Percentiles rank a stretch among this genome's conserved stretches.
Evolutionary conservation across 371 early-diverging fungal genomes (phyloP).

Genomic region (Syncephalastrum racemosum): DNA sequence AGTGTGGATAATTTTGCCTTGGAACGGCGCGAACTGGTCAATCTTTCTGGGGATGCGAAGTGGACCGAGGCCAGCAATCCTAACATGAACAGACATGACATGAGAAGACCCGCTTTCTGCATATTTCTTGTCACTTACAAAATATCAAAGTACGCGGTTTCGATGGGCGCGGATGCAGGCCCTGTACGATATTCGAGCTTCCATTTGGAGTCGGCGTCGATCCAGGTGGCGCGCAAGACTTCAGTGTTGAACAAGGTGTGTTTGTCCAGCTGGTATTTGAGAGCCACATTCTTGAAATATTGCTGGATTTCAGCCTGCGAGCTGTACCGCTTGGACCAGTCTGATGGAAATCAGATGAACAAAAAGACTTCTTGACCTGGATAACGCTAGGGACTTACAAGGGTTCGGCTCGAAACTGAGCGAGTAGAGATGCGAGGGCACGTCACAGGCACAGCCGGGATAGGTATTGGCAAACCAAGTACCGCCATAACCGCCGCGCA

Average conservation of each 20-base stretch:
- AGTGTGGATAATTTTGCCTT: conserved; percentile 48
- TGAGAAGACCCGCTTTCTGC: no score
- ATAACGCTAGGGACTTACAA: no score
- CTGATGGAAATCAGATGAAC: no score
- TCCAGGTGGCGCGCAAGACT: conserved; percentile 43
- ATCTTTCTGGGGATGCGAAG: conserved; percentile 52
- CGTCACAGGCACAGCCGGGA: conserved; percentile 63
- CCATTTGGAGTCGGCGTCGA: conserved; percentile 45
- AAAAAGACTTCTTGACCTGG: no score
- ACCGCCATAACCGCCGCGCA: conserved; percentile 52
- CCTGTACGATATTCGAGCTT: conserved; percentile 23
- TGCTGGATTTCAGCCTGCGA: conserved; percentile 45
- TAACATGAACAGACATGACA: no score
- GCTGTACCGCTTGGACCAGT: conserved; percentile 48
- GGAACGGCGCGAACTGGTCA: conserved; percentile 42
- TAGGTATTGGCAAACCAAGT: conserved; percentile 62
- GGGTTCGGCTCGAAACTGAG: conserved; percentile 48
- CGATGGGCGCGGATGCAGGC: conserved; percentile 8
- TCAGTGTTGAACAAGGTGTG: conserved; percentile 47
- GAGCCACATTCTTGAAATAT: conserved; percentile 47
- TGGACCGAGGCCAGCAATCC: conserved; percentile 20
- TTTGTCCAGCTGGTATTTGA: conserved; percentile 45
- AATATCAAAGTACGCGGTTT: conserved; percentile 26
- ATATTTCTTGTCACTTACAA: conserved; percentile 24
- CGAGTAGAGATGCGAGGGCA: conserved; percentile 55